phyloP scores from a whole-genome alignment of 2,329 filamentous ascomycete species.

The Juglanconis sp. region DNA sequence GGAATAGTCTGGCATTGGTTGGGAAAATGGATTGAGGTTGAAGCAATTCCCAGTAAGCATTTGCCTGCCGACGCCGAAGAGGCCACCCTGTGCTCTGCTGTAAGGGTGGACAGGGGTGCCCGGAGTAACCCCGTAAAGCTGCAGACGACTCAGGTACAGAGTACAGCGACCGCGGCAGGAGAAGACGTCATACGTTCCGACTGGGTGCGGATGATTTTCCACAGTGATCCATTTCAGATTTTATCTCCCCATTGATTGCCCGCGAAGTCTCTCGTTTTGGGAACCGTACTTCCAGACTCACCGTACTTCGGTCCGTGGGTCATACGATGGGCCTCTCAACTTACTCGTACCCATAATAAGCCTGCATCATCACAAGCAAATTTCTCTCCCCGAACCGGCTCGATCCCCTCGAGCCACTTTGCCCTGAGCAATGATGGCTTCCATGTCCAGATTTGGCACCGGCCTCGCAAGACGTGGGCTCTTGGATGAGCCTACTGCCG shows the following conservation, averaged over 20 bases:
- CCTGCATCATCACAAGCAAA: conserved; percentile 12
- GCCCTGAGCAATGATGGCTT: conserved; percentile 14
- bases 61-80: no score
- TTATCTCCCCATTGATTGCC: no score
- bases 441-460: conserved; percentile 19
- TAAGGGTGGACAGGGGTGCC: no score
- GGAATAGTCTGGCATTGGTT: not conserved
- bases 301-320: conserved; percentile 6
- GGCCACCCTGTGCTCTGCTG: no score
- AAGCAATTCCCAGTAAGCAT: not conserved
- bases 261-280: no score
- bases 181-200: no score
- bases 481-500: conserved; percentile 14
- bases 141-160: no score
- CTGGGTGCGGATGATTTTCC: no score
- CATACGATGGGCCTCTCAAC: conserved; percentile 16
- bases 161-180: no score
- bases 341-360: conserved; percentile 19
- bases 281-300: not conserved
- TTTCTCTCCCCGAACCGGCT: not conserved
- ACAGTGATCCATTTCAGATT: no score
- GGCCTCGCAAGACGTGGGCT: conserved; percentile 16
- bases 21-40: not conserved
- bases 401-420: not conserved
- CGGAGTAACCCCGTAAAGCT: no score